A percentile compares a stretch with the other conserved stretches of the same genome.
These are phyloP conservation scores for Metarhizium sp. DNA, from an alignment of 2,329 filamentous ascomycete species.

Conservation along the genomic window DNA sequence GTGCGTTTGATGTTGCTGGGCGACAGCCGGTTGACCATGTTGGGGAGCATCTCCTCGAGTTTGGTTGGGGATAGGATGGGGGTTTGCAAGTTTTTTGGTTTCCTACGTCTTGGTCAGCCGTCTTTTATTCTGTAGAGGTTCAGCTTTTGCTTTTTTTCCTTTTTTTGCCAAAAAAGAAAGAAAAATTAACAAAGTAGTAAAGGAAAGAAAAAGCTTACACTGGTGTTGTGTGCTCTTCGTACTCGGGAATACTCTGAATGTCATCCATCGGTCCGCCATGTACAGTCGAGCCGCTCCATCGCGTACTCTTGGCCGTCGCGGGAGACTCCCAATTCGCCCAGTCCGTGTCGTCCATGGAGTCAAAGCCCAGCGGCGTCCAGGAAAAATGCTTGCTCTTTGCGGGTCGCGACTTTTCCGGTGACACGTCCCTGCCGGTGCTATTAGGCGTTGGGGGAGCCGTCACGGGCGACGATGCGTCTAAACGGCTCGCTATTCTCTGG, in stretches of 20 bases:
- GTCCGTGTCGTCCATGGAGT: slow-evolving; percentile 50
- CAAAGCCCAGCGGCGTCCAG: slow-evolving; percentile 48
- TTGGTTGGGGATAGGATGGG: slow-evolving; percentile 27
- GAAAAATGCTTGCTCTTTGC: slow-evolving; percentile 45
- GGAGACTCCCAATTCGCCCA: slow-evolving; percentile 57
- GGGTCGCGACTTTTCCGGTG: slow-evolving; percentile 27
- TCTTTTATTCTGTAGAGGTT: not conserved
- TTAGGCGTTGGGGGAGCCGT: slow-evolving; percentile 20
- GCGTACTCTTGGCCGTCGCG: slow-evolving; percentile 43
- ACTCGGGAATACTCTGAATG: slow-evolving; percentile 36
- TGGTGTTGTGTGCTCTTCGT: slow-evolving; percentile 35
- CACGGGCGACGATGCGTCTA: slow-evolving; percentile 28
- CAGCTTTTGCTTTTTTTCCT: not conserved
- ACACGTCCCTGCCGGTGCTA: slow-evolving; percentile 17
- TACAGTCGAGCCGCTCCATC: slow-evolving; percentile 56
- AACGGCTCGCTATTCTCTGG: slow-evolving; percentile 32
- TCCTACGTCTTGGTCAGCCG: slow-evolving; percentile 14
- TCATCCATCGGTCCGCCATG: slow-evolving; percentile 31
- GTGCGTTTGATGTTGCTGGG: slow-evolving; percentile 73
- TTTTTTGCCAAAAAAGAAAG: too few species aligned
- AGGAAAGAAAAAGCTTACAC: slow-evolving; percentile 31
- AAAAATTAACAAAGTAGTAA: too few species aligned
- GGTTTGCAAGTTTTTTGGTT: slow-evolving; percentile 22
- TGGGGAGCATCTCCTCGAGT: slow-evolving; percentile 53
- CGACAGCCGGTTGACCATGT: slow-evolving; percentile 60